Conservation (phyloP, 495 filamentous ascomycete species). For the Penicillium maclennaniae region DNA sequence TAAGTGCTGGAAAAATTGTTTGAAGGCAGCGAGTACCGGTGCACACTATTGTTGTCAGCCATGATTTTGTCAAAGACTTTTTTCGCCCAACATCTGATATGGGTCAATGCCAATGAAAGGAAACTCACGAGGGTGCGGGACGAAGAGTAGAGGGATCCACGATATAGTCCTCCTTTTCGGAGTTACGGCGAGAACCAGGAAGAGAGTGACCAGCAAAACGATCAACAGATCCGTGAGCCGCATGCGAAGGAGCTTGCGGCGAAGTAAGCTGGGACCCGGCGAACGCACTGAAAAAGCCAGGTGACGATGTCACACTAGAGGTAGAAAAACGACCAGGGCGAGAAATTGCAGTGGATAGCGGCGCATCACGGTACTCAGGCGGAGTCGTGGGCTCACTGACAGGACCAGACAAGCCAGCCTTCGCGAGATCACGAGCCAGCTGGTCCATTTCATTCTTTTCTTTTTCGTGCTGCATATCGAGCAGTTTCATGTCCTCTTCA, state of each 20-base stretch:
- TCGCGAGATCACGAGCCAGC: conserved; percentile 72
- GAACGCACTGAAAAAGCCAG: conserved; percentile 69
- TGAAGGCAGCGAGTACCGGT: conserved; percentile 88
- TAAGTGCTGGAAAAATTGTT: conserved; percentile 58
- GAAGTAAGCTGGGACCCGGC: conserved; percentile 65
- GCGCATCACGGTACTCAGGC: conserved; percentile 82
- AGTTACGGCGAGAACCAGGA: conserved; percentile 73
- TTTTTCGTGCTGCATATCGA: conserved; percentile 75
- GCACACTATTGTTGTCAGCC: conserved; percentile 50
- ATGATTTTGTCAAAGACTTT: neutral
- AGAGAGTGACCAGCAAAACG: conserved; percentile 72
- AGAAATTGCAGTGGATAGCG: conserved; percentile 68
- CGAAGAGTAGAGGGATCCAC: conserved; percentile 36
- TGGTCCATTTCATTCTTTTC: conserved; percentile 79
- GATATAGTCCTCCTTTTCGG: conserved; percentile 44
- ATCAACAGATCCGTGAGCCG: conserved; percentile 27
- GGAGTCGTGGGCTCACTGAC: conserved; percentile 94
- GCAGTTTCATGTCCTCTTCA: conserved; percentile 79
- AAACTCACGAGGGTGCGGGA: conserved; percentile 39
- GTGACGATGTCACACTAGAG: conserved; percentile 75
- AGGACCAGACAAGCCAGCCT: conserved; percentile 60
- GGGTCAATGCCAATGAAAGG: neutral
- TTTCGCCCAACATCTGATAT: neutral
- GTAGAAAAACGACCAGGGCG: conserved; percentile 79
- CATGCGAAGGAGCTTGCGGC: conserved; percentile 41